Evolutionary conservation across 148 eudicot genomes (phyloP), one percentile per base, ranked within the genome.

Genomic region (Amaranthus hypochondriacus): DNA sequence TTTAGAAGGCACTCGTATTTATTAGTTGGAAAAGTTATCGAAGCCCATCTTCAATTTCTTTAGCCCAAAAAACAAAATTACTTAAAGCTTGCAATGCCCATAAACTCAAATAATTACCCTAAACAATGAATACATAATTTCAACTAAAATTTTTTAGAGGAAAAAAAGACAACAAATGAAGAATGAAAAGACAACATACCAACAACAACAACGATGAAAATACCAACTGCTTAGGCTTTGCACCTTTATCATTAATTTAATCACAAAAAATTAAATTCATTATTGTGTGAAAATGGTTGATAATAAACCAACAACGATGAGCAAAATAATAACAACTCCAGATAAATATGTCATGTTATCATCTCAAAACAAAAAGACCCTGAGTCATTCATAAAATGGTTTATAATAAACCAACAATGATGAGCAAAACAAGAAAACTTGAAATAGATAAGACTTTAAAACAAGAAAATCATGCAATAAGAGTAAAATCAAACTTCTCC

Each of bases 151-250:
- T 18, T 18, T 18, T 18, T 18, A 18, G 18, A 68, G 10, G 28
- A 18, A 18, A 18, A 18, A 18, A 18, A 60, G 14, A 59, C 52
- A 56, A 49, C n/a, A 52, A 39, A 66, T 0, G 48, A 4, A 42
- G 0, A 6, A 3, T 4, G 6, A 60, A 53, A 2, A 15, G 12
- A 4, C 9, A 75, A 78, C 84, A 69, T 83, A 95, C 98, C 98
- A 83, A 58, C 98, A 18, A 18, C 18, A 18, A 18, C 18, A 18
- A 18, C 18, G 18, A 18, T 18, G 18, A 18, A 18, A 18, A 18
- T 18, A 18, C 98, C 74, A 95, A 74, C 11, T 87, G 88, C 85
- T 88, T 92, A 7, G 98, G 98, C 83, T 92, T 97, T 53, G 97
- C 85, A 72, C 98, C 98, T 87, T 97, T 95, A 59, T 13, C 78